Evolutionary conservation across 495 filamentous ascomycete species (phyloP), one percentile per base, ranked within the genome.

Genomic region (Thozetella sp.): DNA sequence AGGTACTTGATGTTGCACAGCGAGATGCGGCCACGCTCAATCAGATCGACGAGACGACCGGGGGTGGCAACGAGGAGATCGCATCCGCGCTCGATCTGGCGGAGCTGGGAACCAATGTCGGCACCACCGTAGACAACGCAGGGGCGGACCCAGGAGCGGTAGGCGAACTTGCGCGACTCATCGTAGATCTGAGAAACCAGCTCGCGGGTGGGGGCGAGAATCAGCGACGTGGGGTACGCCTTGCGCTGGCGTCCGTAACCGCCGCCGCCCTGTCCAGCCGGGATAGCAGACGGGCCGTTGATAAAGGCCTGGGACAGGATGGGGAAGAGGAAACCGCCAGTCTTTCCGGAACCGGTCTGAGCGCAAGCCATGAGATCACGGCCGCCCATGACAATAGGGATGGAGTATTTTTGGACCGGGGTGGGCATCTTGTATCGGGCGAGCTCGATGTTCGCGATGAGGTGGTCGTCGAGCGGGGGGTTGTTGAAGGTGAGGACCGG

Each of bases 121-220:
- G 95, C 95, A 87, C 95, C 95, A 83, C 95, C 95, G 74, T 99
- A 99, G 58, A 99, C 96, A 45, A 99, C 95, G 68, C 95, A 99
- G 50, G 95, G 95, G 58, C 92, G 91, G 48, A 99, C 93, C 95
- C 96, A 98, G 3, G 96, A 98, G 64, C 95, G 93, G 79, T 99
- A 99, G 57, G 93, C 89, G 67, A 99, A 99, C 76, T 98, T 98
- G 73, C 96, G 93, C 64, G 95, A 80, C 81, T 99, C 95, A 19
- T 99, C 95, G 75, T 91, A 97, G 65, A 99, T 99, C 79, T 99
- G 95, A 58, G 96, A 98, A 46, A 97, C 95, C 71, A 98, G 82
- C 80, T 99, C 95, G 81, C 95, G 93, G 57, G 95, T 99, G 17
- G 95, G 95, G 51, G 95, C 95, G 64, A 99, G 82, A 59, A 99